Evolutionary conservation across 805 yeast genomes (phyloP), one percentile per base, ranked within the genome.

Genomic region (Ogataea methylovora): DNA sequence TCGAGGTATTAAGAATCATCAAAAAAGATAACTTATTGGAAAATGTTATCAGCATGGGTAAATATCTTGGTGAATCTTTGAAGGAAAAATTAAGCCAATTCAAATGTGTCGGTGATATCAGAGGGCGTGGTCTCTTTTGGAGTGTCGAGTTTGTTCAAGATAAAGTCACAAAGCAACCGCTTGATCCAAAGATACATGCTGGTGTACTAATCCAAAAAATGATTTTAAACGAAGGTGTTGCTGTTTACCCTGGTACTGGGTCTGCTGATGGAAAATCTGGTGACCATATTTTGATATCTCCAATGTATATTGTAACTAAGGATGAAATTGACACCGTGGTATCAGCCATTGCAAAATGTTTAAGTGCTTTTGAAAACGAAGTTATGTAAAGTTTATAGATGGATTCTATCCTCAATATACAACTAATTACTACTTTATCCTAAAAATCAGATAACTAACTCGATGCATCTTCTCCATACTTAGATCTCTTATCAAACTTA

Each of bases 61-160:
- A 57, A 39, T 60, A 64, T 39, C 47, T 72, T 44, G 71, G 71
- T 34, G 46, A 48, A 18, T 38, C 44, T 23, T 44, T 71, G 33
- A 44, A 37, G 8, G 45, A 49, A 20, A 48, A 54, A 36, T 46
- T 67, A 9, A 37, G 44, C 16, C 47, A 44, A 9, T 42, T 53
- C 27, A 49, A 54, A 34, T 39, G 54, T 58, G 65, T 65, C 30
- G 78, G 76, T 38, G 71, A 71, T 35, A 65, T 71, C 21, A 63
- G 78, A 57, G 79, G 79, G 25, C 43, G 62, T 37, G 79, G 78
- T 37, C 67, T 71, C 5, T 73, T 73, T 56, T 69, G 76, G 70
- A 64, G 71, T 1, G 39, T 72, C 36, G 79, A 73, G 49, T 54
- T 71, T 22, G 74, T 71, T 37, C 62, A 70, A 45, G 56, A 69